Evolutionary conservation across 768 basidiomycete genomes (phyloP).

Genomic region (Pleurotus salmoneostramineus): DNA sequence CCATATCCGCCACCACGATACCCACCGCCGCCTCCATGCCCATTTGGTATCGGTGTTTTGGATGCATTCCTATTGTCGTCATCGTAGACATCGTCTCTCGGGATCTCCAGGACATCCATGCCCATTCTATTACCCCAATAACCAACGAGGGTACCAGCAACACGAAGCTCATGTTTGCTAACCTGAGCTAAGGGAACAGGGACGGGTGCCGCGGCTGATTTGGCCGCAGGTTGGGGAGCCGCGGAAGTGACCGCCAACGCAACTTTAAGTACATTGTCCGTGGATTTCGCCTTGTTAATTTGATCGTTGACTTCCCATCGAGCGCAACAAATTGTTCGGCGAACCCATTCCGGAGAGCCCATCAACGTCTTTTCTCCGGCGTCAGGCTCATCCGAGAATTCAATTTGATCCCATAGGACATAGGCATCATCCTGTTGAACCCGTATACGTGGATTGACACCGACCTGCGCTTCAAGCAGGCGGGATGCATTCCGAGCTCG

Average conservation of each 20-base stretch:
- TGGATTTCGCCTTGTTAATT: constrained; percentile 9
- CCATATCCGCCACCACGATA: neutral
- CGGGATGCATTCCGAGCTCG: constrained; percentile 86
- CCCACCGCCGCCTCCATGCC: neutral
- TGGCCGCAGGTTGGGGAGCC: constrained; percentile 19
- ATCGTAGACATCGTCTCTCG: constrained; percentile 17
- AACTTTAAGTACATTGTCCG: constrained; percentile 40
- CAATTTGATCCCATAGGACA: constrained; percentile 75
- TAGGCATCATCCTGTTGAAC: constrained; percentile 83
- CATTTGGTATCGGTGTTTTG: neutral
- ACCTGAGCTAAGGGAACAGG: constrained; percentile 61
- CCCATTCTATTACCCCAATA: constrained; percentile 68
- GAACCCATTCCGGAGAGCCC: constrained; percentile 77
- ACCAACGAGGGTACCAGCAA: constrained; percentile 56
- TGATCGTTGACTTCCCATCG: constrained; percentile 61
- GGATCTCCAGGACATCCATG: constrained; percentile 52
- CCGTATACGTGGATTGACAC: constrained; percentile 73
- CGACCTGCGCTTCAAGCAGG: constrained; percentile 84
- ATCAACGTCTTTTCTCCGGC: constrained; percentile 13
- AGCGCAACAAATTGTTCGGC: constrained; percentile 80
- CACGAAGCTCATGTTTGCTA: constrained; percentile 63
- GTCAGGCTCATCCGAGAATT: constrained; percentile 36
- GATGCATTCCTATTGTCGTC: neutral
- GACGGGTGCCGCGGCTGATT: constrained; percentile 45
- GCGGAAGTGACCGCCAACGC: constrained; percentile 54